phyloP scores from a whole-genome alignment of 768 basidiomycete genomes.

The Serpula lacrymans region DNA sequence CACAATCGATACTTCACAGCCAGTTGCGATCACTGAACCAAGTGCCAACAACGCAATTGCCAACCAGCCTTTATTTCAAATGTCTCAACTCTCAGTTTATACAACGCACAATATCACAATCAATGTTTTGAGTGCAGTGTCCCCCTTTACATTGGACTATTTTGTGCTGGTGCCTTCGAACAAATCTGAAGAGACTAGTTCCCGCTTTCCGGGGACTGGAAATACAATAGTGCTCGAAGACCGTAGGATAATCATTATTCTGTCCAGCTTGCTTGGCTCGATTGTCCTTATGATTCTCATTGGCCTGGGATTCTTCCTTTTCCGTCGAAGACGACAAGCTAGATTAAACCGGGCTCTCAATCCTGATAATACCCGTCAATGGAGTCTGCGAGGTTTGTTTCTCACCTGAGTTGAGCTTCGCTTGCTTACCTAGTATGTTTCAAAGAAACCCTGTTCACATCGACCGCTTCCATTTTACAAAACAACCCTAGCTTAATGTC shows the following conservation, averaged over 20 bases:
- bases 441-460: no score
- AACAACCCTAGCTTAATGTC: no score
- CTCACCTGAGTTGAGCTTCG: no score
- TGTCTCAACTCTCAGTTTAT: constrained; percentile 21
- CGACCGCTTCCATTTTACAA: no score
- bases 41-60: constrained; percentile 27
- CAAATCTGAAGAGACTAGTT: constrained; percentile 7
- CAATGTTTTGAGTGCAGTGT: constrained; percentile 30
- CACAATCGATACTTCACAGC: constrained; percentile 30
- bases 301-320: constrained; percentile 16
- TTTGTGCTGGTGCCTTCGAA: constrained; percentile 34
- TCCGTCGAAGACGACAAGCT: constrained; percentile 25
- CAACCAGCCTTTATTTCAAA: constrained; percentile 43
- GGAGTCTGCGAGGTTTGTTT: no score
- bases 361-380: no score
- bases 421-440: no score
- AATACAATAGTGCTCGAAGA: no score
- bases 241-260: background rate
- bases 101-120: constrained; percentile 37
- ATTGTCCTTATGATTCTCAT: background rate
- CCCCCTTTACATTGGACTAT: constrained; percentile 39
- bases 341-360: constrained; percentile 21
- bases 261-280: constrained; percentile 3
- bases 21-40: constrained; percentile 36
- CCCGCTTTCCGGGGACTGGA: no score